Evolutionary conservation across 192 early-diverging fungal species (phyloP).

Genomic region (Endogone sp.): DNA sequence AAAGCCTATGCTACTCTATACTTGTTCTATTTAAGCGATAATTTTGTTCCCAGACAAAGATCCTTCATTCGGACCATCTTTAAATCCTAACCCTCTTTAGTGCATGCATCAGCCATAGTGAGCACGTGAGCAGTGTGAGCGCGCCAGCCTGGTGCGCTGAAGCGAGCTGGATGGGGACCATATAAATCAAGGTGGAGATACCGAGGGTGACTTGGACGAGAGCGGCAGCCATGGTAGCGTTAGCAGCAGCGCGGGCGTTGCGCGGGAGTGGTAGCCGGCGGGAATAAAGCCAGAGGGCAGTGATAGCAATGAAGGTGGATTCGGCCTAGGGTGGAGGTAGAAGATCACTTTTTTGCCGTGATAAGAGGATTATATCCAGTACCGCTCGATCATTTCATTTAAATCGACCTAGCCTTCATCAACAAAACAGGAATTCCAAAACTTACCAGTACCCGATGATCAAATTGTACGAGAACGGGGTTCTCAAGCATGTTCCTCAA

Average conservation of each 20-base stretch:
- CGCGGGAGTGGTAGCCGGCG: constrained; percentile 69
- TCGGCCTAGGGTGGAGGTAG: constrained; percentile 52
- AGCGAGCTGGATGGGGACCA: constrained; percentile 90
- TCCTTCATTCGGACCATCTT: too few relatives aligned
- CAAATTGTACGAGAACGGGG: constrained; percentile 91
- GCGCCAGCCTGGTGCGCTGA: constrained; percentile 95
- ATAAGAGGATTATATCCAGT: too few relatives aligned
- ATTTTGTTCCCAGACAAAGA: too few relatives aligned
- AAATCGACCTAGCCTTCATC: too few relatives aligned
- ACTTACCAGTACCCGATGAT: constrained; percentile 84
- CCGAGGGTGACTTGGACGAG: constrained; percentile 81
- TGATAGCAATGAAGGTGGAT: constrained; percentile 70
- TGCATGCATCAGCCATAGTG: constrained; percentile 74
- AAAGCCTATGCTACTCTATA: too few relatives aligned
- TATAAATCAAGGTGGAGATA: constrained; percentile 88
- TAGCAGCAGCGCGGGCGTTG: constrained; percentile 61
- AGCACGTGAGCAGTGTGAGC: constrained; percentile 76
- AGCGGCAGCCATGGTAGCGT: constrained; percentile 71
- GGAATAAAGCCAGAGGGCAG: constrained; percentile 71
- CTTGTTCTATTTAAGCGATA: too few relatives aligned
- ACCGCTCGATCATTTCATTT: too few relatives aligned
- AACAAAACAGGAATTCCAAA: too few relatives aligned
- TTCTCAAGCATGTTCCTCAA: constrained; percentile 95
- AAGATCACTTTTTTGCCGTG: too few relatives aligned
- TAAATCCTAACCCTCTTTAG: constrained; percentile 50